Base-by-base conservation (phyloP, 768 basidiomycete species). In the Suillus tomentosus region DNA sequence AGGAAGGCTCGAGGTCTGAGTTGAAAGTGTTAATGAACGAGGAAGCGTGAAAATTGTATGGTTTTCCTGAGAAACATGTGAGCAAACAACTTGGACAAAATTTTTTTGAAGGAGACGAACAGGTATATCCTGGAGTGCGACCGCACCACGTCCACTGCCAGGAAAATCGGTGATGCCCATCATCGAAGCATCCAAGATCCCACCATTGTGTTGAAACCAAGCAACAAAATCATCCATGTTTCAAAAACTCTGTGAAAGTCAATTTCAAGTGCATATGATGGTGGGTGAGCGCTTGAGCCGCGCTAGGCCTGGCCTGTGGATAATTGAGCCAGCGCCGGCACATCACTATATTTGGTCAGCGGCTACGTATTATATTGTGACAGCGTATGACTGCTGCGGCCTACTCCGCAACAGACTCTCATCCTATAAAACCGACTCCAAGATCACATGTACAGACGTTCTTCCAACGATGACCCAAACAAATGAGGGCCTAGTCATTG, bases 41-140 rank as follows among this genome's bases (percentile, higher is more conserved):
- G 96, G 97, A 19, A 98, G 86, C 2, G 88, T 84, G 75, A 98
- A 97, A 1, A 99, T 76, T 0, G 84, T 83, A 61, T 90, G 82
- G 55, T 86, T 90, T 80, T 87, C 82, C 94, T 96, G 68, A 56
- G 3, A 22, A 24, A 1, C 2, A 2, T 43, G 19, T n/a, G 43
- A 62, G 34, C 7, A 17, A 24, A 5, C 1, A 11, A 53, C 42
- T 24, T 27, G 27, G 10, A 37, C 24, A 24, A 14, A 1, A 9
- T 1, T 36, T 59, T 15, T 36, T 57, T 19, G 48, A 53, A 57
- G 36, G 40, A 50, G 39, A 61, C 82, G 22, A 68, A 94, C 93
- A 62, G 86, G 83, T 62, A 96, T 87, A 73, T 94, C 87, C 65
- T 80, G 75, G 42, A 92, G 71, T 0, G 95, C 95, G 39, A 93